These are phyloP conservation scores for Candida michaelii DNA, from an alignment of 805 yeast genomes.

Conservation along the genomic window DNA sequence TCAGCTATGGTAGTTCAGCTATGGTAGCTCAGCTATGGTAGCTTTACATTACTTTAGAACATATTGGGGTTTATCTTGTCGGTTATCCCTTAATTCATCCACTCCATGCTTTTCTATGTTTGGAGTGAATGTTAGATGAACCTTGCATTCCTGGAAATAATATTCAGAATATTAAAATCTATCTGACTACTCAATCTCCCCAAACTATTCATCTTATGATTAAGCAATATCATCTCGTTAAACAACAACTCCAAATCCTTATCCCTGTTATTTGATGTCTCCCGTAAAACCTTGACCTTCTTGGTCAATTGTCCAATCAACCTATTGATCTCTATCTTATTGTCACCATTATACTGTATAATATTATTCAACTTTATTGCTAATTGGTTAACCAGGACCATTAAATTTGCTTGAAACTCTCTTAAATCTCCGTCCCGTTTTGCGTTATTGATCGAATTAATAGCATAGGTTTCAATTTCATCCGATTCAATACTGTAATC, in stretches of 20 bases:
- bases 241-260: slow-evolving; percentile 19
- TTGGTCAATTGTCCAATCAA: slow-evolving; percentile 24
- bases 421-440: slow-evolving; percentile 20
- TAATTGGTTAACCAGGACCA: slow-evolving; percentile 21
- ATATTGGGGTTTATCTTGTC: too few relatives aligned
- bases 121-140: too few relatives aligned
- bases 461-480: slow-evolving; percentile 33
- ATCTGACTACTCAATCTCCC: slow-evolving; percentile 18
- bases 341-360: slow-evolving; percentile 15
- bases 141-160: slow-evolving; percentile 1
- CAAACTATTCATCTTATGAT: slow-evolving; percentile 28
- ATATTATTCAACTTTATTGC: slow-evolving; percentile 22
- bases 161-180: slow-evolving; percentile 5
- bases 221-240: slow-evolving; percentile 29
- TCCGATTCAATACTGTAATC: slow-evolving; percentile 22
- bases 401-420: slow-evolving; percentile 3
- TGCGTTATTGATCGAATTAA: slow-evolving; percentile 30
- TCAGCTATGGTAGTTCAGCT: too few relatives aligned
- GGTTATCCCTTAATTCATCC: too few relatives aligned
- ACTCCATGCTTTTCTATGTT: too few relatives aligned
- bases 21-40: too few relatives aligned
- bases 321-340: slow-evolving; percentile 22
- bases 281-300: slow-evolving; percentile 14
- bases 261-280: background rate
- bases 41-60: too few relatives aligned